These are phyloP conservation scores for Aspergillus proliferans DNA, from an alignment of 2,329 filamentous ascomycete species.

Conservation along the genomic window DNA sequence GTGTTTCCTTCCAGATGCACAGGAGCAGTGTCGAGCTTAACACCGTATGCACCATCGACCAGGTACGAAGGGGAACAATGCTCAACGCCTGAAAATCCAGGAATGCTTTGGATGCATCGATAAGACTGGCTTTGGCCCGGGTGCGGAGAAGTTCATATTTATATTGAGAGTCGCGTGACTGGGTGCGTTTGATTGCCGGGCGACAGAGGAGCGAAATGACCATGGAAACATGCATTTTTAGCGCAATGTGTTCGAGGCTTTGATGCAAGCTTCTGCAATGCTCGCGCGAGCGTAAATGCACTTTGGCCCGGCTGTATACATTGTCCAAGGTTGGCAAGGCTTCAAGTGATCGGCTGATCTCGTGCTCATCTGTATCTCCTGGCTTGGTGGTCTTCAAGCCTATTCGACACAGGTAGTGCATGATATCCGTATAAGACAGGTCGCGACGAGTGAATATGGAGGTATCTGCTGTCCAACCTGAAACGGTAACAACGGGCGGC, in stretches of 20 bases:
- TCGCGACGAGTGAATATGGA: constrained; percentile 7
- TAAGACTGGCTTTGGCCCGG: constrained; percentile 20
- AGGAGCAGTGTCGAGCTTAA: constrained; percentile 27
- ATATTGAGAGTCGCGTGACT: constrained; percentile 2
- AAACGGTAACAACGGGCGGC: constrained; percentile 22
- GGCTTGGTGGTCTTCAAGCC: constrained; percentile 37
- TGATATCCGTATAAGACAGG: constrained; percentile 21
- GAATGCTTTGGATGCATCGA: constrained; percentile 25
- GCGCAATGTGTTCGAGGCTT: constrained; percentile 50
- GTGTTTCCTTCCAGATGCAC: constrained; percentile 28
- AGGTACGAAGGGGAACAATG: constrained; percentile 24
- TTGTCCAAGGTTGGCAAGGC: constrained; percentile 39
- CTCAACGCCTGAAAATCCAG: constrained; percentile 27
- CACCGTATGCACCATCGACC: constrained; percentile 31
- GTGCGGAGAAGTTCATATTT: constrained; percentile 11
- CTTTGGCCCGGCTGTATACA: constrained; percentile 42
- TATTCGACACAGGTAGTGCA: constrained; percentile 22
- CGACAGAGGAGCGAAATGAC: constrained; percentile 52
- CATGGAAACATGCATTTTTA: constrained; percentile 52
- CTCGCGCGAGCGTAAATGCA: constrained; percentile 44
- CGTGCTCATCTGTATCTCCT: constrained; percentile 24
- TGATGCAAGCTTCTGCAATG: constrained; percentile 35
- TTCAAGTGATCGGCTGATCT: constrained; percentile 19
- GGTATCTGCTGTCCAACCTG: constrained; percentile 16
- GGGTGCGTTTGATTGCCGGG: constrained; percentile 44